Percentiles rank a stretch among this genome's conserved stretches.
These are phyloP conservation scores for Phytophthora crassamura DNA, from an alignment of 352 stramenopile genomes.

Conservation along the genomic window DNA sequence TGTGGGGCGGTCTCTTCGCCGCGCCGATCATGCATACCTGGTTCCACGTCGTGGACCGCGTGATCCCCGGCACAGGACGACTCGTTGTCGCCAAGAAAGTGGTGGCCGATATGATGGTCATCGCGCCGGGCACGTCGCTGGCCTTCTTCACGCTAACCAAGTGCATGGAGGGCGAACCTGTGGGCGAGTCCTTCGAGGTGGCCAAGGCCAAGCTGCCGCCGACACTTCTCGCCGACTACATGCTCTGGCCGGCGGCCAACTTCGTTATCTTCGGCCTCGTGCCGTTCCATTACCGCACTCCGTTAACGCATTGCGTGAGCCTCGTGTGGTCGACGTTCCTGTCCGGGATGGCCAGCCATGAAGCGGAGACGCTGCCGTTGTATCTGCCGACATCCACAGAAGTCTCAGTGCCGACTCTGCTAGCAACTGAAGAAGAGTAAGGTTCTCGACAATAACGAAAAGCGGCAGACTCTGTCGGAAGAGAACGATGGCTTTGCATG, in stretches of 20 bases:
- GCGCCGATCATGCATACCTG: slow-evolving; percentile 86
- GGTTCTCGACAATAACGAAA: background rate
- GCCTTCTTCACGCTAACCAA: slow-evolving; percentile 32
- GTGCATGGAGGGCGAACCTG: slow-evolving; percentile 28
- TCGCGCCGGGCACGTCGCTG: slow-evolving; percentile 24
- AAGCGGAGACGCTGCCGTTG: slow-evolving; percentile 4
- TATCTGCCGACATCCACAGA: background rate
- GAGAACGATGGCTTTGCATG: background rate
- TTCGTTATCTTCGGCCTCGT: slow-evolving; percentile 36
- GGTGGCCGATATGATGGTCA: slow-evolving; percentile 36
- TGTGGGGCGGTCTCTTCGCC: slow-evolving; percentile 82
- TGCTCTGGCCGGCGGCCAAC: slow-evolving; percentile 36
- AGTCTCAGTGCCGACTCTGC: background rate
- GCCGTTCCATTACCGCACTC: slow-evolving; percentile 35
- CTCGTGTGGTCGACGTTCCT: slow-evolving; percentile 40
- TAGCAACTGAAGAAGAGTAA: background rate
- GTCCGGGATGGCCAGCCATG: slow-evolving; percentile 26
- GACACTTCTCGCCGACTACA: slow-evolving; percentile 37
- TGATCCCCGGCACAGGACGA: slow-evolving; percentile 16
- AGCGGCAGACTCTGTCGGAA: background rate
- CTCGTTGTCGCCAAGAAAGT: slow-evolving; percentile 39
- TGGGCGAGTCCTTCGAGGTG: slow-evolving; percentile 20
- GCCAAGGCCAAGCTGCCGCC: slow-evolving; percentile 27
- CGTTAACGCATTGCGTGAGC: slow-evolving; percentile 37
- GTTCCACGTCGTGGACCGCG: slow-evolving; percentile 75